A percentile compares a stretch with the other conserved stretches of the same genome.
These are phyloP conservation scores for Monascus purpureus DNA, from an alignment of 495 filamentous ascomycete genomes.

Conservation along the genomic window DNA sequence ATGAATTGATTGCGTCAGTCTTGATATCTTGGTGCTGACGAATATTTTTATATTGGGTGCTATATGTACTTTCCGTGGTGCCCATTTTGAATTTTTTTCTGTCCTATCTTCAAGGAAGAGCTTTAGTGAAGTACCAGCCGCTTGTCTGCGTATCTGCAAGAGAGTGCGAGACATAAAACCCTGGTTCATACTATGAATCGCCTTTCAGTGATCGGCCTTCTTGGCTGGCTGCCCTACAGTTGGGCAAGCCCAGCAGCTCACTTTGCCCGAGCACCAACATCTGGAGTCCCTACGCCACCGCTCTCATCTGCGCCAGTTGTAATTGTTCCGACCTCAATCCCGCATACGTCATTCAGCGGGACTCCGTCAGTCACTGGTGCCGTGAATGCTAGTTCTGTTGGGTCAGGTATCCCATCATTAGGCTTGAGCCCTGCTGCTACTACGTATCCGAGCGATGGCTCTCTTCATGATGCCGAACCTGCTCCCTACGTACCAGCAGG, in stretches of 20 bases:
- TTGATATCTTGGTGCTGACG: background rate
- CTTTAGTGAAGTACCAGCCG: too few relatives aligned
- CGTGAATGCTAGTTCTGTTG: constrained; percentile 33
- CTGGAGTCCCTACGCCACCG: background rate
- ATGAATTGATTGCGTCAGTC: background rate
- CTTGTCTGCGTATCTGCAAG: too few relatives aligned
- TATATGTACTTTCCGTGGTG: background rate
- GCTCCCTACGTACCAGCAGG: constrained; percentile 63
- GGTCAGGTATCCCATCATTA: constrained; percentile 33
- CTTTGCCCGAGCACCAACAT: background rate
- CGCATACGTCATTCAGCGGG: constrained; percentile 44
- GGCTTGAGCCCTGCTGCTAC: constrained; percentile 35
- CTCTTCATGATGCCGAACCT: constrained; percentile 47
- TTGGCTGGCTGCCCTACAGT: constrained; percentile 9
- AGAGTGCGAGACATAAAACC: too few relatives aligned
- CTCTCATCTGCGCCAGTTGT: constrained; percentile 8
- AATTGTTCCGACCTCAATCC: constrained; percentile 11
- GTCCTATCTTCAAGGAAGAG: background rate
- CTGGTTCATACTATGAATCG: constrained; percentile 1
- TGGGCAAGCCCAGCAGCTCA: background rate
- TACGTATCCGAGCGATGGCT: constrained; percentile 57
- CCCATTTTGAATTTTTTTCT: background rate
- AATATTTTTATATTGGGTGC: background rate
- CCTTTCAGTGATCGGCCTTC: constrained; percentile 4
- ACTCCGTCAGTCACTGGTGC: constrained; percentile 45